Conservation (phyloP, 257 asterid species). For the Echites panduratus region DNA sequence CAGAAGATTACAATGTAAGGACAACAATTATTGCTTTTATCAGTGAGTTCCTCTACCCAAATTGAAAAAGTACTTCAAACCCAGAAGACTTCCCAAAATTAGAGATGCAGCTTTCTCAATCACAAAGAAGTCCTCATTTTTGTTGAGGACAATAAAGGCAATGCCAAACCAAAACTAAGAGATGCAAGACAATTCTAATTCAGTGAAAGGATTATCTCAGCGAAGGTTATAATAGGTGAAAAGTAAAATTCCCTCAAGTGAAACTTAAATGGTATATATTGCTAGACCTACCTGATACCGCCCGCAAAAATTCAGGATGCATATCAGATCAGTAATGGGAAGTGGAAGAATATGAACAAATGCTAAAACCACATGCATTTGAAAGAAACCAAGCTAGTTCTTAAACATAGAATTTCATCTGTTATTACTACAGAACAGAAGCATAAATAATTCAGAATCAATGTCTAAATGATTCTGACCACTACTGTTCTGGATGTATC, state of each 20-base stretch:
- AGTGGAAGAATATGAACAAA: neutral
- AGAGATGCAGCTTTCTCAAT: neutral
- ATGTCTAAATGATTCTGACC: neutral
- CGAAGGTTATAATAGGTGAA: neutral
- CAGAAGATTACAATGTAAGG: slow-evolving; percentile 22
- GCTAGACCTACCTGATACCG: neutral
- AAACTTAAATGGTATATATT: neutral
- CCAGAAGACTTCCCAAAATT: neutral
- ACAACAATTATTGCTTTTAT: slow-evolving; percentile 32
- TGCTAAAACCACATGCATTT: neutral
- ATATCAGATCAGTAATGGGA: neutral
- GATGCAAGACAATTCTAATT: neutral
- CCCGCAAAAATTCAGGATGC: neutral
- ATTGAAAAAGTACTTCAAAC: neutral
- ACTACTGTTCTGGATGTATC: neutral
- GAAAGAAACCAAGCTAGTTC: neutral
- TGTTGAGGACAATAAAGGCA: neutral
- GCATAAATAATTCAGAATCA: too few species aligned
- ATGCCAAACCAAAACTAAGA: neutral
- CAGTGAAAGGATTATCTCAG: neutral
- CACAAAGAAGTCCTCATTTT: neutral
- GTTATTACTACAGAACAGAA: neutral
- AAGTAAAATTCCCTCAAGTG: neutral
- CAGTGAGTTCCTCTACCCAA: slow-evolving; percentile 44
- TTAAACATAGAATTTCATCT: neutral